phyloP scores from a whole-genome alignment of 1,284 basidiomycete genomes.

The Chalciporus sp. region DNA sequence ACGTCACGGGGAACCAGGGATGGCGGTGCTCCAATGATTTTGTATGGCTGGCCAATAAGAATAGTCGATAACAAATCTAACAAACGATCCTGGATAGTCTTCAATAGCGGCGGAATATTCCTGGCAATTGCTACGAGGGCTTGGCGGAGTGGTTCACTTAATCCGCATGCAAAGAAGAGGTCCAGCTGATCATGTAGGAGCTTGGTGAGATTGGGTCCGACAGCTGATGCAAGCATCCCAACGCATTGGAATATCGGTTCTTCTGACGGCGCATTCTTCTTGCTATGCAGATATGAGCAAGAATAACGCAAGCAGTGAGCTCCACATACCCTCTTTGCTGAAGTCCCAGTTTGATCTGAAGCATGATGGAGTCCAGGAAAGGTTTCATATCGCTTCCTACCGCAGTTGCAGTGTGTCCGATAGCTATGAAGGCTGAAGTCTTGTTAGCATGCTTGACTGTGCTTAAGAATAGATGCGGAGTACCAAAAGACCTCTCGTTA shows the following conservation, averaged over 20 bases:
- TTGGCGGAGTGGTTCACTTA: conserved; percentile 87
- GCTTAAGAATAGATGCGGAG: conserved; percentile 13
- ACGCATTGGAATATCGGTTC: conserved; percentile 98
- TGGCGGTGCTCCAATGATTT: conserved; percentile 79
- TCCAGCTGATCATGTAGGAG: conserved; percentile 96
- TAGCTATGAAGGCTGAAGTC: conserved; percentile 85
- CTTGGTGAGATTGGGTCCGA: conserved; percentile 95
- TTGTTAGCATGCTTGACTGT: conserved; percentile 9
- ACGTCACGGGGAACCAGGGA: conserved; percentile 57
- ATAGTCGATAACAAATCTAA: conserved; percentile 83
- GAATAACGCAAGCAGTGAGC: conserved; percentile 4
- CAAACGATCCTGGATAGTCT: conserved; percentile 92
- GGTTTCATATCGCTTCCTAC: conserved; percentile 95
- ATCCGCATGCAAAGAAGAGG: conserved; percentile 93
- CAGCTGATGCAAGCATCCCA: conserved; percentile 93
- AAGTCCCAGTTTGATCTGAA: conserved; percentile 87
- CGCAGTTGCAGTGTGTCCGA: conserved; percentile 92
- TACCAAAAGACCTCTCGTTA: conserved; percentile 87
- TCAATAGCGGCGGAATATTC: conserved; percentile 89
- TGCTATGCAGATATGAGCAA: conserved; percentile 49
- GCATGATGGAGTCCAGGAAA: conserved; percentile 92
- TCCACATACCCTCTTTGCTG: conserved; percentile 76
- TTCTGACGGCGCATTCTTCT: conserved; percentile 92
- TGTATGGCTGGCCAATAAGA: conserved; percentile 83
- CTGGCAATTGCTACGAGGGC: conserved; percentile 87